Base-by-base conservation (phyloP, 2,329 filamentous ascomycete genomes). In the Diplodia mutila region DNA sequence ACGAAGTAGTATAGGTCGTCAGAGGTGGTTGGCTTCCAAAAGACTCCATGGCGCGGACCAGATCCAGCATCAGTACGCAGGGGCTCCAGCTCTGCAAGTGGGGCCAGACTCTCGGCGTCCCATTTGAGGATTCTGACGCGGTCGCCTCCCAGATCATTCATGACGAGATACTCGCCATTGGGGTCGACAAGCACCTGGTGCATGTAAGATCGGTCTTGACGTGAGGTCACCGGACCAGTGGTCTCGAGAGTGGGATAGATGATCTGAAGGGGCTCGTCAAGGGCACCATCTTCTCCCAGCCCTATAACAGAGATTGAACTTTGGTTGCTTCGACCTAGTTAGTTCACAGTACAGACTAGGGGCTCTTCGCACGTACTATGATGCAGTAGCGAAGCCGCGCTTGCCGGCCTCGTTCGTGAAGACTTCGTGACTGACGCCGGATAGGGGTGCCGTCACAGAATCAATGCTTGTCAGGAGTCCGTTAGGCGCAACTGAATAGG, bases 151-250 rank as follows among this genome's bases (percentile, higher is more conserved):
- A 93, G 82, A 71, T 92, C 90, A 1, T 89, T 89, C 14, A 88
- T 84, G 9, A 91, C 73, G 27, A 91, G 72, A 76, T 86, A 92
- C 21, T 81, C 73, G 9, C 85, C 85, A 2, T 86, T 89, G 9
- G 89, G 90, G 74, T 92, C 90, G 37, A 89, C 74, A 63, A 90
- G 75, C n/a, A 85, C 84, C 73, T 90, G 80, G 77, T 91, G 89
- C n/a, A 89, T 88, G 73, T 90, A 87, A 2, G 89, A 80, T 5
- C 82, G 80, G 53, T 85, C 81, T 76, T 90, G 87, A 59, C 86
- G 85, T 4, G 72, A 69, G 2, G 77, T 75, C 48, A 76, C 71
- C 32, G 80, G 74, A 48, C 80, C 81, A 0, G 78, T 77, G 4
- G 73, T 70, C 1, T 74, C 67, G 52, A 80, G 67, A 6, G 73